Base-by-base conservation (phyloP, 1,284 basidiomycete genomes). In the Malassezia restricta region DNA sequence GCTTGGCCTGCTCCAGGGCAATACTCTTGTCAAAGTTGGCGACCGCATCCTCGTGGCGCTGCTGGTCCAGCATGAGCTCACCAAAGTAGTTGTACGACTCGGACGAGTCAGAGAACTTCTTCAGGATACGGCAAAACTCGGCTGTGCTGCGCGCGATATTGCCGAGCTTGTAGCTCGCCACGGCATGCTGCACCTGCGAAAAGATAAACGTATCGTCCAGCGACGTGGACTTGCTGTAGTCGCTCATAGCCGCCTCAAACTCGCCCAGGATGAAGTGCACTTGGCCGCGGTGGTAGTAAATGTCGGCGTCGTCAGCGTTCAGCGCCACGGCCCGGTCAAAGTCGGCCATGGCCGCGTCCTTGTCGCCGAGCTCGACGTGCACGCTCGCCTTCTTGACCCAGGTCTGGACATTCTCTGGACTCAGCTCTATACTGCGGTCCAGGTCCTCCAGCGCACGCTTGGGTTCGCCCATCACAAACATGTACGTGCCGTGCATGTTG, bases 241-340 rank as follows among this genome's bases (percentile, higher is more conserved):
- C 87, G 66, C 83, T 80, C 31, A 90, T 85, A 0, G 92, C 92
- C 44, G 84, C 79, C 14, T 78, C 78, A 74, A 85, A 95, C 63
- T 95, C 84, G 75, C 85, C 85, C 78, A 91, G 87, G 74, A 98
- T 95, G 76, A 96, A 98, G 75, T 88, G 80, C 40, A 98, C 94
- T 78, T 99, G 94, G 33, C 92, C 94, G 63, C 92, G 87, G 76
- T 99, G 94, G 77, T 99, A 99, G 78, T 90, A 98, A 58, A 95
- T 90, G 75, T 98, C 94, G 0, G 92, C 84, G 76, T 98, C 90
- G 47, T 83, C 77, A 5, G 84, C 75, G 68, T 96, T 83, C 62
- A 86, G 81, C 71, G 81, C 79, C 68, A 91, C 85, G 1, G 94
- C 94, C 56, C 84, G 79, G 53, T 92, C 88, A 73, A 96, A 96